Base-by-base conservation (phyloP, 2,329 filamentous ascomycete genomes). In the Annulohypoxylon truncatum region DNA sequence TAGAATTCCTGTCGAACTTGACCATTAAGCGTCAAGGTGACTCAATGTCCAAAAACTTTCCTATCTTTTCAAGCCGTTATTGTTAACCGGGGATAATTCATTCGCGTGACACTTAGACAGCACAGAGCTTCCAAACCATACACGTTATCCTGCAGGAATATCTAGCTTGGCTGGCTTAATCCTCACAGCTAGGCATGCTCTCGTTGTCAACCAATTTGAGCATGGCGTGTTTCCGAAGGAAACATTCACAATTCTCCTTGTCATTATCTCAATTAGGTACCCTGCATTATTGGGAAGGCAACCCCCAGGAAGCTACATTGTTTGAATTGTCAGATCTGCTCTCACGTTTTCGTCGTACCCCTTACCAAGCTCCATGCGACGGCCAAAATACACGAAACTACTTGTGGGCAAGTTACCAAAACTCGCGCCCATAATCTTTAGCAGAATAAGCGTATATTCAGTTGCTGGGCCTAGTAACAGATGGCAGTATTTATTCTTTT, bases 1-100 rank as follows among this genome's bases (percentile, higher is more conserved):
- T 4, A 1, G 12, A 18, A 4, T 60, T 57, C 50, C 64, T 42
- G 48, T 65, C 26, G 20, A 52, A 18, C 15, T 51, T 29, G 15
- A 28, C 15, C 12, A 28, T 26, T 2, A 33, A 18, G 44, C 10
- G 5, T 60, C 28, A 26, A 22, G 26, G 33, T 55, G 24, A 20
- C 28, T 28, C 15, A 26, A 28, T 29, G 18, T 28, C 12, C 10
- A n/a, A 28, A 22, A 28, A 29, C 20, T 7, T 52, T 47, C 13
- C n/a, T 12, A 10, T 18, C 29, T 20, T 35, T 29, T 51, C 12
- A 13, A 26, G 15, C 22, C 40, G 1, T 31, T 15, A 4, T 31
- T 10, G 18, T 20, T 24, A 2, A 38, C 20, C 10, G 40, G 35
- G 13, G n/a, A n/a, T 42, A 18, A 12, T 10, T 15, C 26, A 22